phyloP scores from a whole-genome alignment of 352 stramenopile genomes.

The Phytophthora sp. region DNA sequence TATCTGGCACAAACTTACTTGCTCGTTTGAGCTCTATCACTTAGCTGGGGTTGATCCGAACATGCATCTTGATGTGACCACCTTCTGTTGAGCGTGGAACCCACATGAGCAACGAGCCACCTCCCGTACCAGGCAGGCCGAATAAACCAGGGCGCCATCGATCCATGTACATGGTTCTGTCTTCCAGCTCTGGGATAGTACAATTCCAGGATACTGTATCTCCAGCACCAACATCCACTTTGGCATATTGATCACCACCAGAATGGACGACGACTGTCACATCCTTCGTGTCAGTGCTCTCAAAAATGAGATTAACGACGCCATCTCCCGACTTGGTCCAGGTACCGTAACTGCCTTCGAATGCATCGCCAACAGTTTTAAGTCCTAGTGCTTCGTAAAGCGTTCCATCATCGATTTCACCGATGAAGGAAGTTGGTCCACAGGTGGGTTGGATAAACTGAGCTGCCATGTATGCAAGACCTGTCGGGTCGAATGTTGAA shows the following conservation, averaged over 20 bases:
- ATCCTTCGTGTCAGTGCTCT: slow-evolving; percentile 23
- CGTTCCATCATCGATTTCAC: slow-evolving; percentile 38
- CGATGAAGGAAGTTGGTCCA: slow-evolving; percentile 30
- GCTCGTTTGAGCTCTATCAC: too few relatives aligned
- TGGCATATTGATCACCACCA: slow-evolving; percentile 21
- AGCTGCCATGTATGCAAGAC: slow-evolving; percentile 38
- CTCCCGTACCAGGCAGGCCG: slow-evolving; percentile 21
- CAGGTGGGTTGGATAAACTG: slow-evolving; percentile 47
- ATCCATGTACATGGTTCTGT: slow-evolving; percentile 26
- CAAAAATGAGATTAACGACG: slow-evolving; percentile 27
- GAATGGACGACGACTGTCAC: slow-evolving; percentile 26
- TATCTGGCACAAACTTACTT: background rate
- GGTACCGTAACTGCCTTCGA: slow-evolving; percentile 27
- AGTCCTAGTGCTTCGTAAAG: slow-evolving; percentile 24
- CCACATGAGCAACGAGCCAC: slow-evolving; percentile 34
- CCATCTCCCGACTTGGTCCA: slow-evolving; percentile 37
- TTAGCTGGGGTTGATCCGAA: slow-evolving; percentile 45
- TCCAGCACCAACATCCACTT: slow-evolving; percentile 15
- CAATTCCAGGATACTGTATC: slow-evolving; percentile 20
- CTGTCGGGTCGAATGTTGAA: slow-evolving; percentile 41
- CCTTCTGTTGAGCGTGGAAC: slow-evolving; percentile 40
- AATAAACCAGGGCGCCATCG: slow-evolving; percentile 18
- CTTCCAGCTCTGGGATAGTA: slow-evolving; percentile 24
- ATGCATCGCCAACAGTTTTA: slow-evolving; percentile 21
- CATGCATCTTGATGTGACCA: slow-evolving; percentile 44